Percentiles rank a stretch among this genome's conserved stretches.
Conservation (phyloP, 768 basidiomycete genomes). For the Lactarius sp. region DNA sequence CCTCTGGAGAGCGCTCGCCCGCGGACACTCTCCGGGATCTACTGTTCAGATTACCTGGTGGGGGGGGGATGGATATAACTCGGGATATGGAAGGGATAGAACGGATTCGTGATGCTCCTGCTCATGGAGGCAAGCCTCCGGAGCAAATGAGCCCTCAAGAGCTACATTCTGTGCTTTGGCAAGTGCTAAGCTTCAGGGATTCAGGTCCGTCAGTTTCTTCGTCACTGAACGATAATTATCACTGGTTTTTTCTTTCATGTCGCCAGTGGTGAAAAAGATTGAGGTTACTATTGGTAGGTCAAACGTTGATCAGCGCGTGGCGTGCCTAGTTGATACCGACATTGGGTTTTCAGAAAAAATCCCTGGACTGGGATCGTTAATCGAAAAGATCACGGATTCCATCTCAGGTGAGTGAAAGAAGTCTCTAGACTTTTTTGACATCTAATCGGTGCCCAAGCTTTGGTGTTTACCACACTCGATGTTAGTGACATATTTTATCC, state of each 20-base stretch:
- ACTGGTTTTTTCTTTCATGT: not conserved
- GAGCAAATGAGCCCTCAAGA: conserved; percentile 88
- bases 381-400: conserved; percentile 75
- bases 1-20: conserved; percentile 35
- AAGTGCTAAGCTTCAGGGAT: conserved; percentile 82
- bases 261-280: conserved; percentile 69
- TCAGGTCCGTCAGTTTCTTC: conserved; percentile 41
- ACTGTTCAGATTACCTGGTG: conserved; percentile 59
- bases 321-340: not conserved
- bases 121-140: conserved; percentile 58
- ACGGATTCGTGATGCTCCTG: conserved; percentile 42
- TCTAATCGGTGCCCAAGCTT: conserved; percentile 41
- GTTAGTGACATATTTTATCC: conserved; percentile 33
- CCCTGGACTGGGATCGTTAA: conserved; percentile 66
- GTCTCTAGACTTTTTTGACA: not conserved
- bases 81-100: conserved; percentile 65
- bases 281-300: conserved; percentile 59
- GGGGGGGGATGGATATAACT: conserved; percentile 54
- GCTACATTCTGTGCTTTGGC: conserved; percentile 76
- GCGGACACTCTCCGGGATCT: conserved; percentile 53
- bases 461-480: conserved; percentile 82
- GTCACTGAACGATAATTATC: conserved; percentile 1
- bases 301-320: not conserved
- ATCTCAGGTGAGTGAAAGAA: conserved; percentile 45
- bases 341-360: conserved; percentile 55